Evolutionary conservation across 805 yeast genomes (phyloP), one percentile per base, ranked within the genome.

Genomic region (Jamesozyma hellenica): DNA sequence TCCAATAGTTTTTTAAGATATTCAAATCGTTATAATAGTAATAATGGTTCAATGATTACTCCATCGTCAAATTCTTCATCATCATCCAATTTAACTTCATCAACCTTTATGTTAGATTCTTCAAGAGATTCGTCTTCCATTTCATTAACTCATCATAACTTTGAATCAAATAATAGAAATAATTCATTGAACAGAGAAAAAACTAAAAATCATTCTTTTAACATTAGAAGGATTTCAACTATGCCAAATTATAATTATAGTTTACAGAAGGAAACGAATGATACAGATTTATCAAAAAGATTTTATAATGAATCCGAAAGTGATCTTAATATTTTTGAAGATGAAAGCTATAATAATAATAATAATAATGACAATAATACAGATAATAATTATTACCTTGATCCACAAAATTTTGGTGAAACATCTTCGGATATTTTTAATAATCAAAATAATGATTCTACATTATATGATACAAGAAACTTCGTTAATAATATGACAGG

Each of bases 221-320:
- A 28, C 3, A 18, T 36, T n/a, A 36, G 39, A 32, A 36, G 39
- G n/a, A 36, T 36, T 15, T 36, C 39, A 16, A 36, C 39, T 16
- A 16, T 32, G 3, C 17, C 39, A 14, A 26, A 14, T 9, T 15
- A 17, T 11, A 29, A 21, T 21, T 6, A 21, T 21, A 21, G 8
- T 21, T 8, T 21, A 21, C 8, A 5, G 18, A 30, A 31, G 23
- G 29, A 34, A 4, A 14, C 25, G 15, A 14, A 10, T 17, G 4
- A 23, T 21, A 23, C n/a, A 26, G 21, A 36, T 21, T 21, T 16
- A 14, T 29, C 19, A 19, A 29, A 17, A 14, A 28, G 11, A n/a
- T 4, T 26, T 26, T 7, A 21, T 9, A 28, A 23, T 7, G 17
- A 11, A 25, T n/a, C 32, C 14, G 15, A 27, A 30, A 15, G n/a